Evolutionary conservation across 2,329 filamentous ascomycete species (phyloP), one percentile per base, ranked within the genome.

Genomic region (Trichoderma sp.): DNA sequence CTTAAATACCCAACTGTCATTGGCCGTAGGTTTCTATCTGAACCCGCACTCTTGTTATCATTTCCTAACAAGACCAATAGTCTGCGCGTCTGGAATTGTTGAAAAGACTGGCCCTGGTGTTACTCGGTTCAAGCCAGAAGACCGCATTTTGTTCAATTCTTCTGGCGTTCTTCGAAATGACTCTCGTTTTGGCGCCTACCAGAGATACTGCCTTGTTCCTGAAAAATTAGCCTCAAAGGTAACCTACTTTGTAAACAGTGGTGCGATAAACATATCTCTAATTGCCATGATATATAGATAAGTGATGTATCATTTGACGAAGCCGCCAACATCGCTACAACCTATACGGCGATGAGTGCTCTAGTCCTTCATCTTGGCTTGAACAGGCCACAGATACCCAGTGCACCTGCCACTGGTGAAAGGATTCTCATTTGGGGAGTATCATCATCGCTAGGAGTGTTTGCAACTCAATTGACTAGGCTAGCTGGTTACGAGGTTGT

Each of bases 351-450:
- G 11, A 63, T 63, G 51, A 70, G 67, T 26, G 71, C 71, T 30
- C 26, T 72, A 18, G 60, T 72, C 67, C 60, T 72, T 9, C 71
- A 72, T 51, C 67, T 72, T 9, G 39, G 56, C 12, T 57, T 72
- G 14, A 62, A 71, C n/a, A 63, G 53, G 15, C 67, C 67, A 21
- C 47, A 69, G 2, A 39, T 61, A 34, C 56, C 71, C n/a, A 53
- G 24, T 14, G n/a, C 21, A 14, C 18, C 18, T 14, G 28, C 39
- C 3, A 72, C 57, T 14, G 57, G 28, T 3, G 67, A 72, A 61
- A 72, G 14, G 36, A 61, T 72, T 24, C 58, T 72, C 6, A 71
- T 72, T 5, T 72, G 66, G 71, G 71, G 71, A 2, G 60, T 64
- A 11, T 72, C 71, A 2, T 72, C 71, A 28, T 72, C 71, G 3